Evolutionary conservation across 2,329 filamentous ascomycete genomes (phyloP), one percentile per base, ranked within the genome.

Genomic region (Fusarium xylarioides): DNA sequence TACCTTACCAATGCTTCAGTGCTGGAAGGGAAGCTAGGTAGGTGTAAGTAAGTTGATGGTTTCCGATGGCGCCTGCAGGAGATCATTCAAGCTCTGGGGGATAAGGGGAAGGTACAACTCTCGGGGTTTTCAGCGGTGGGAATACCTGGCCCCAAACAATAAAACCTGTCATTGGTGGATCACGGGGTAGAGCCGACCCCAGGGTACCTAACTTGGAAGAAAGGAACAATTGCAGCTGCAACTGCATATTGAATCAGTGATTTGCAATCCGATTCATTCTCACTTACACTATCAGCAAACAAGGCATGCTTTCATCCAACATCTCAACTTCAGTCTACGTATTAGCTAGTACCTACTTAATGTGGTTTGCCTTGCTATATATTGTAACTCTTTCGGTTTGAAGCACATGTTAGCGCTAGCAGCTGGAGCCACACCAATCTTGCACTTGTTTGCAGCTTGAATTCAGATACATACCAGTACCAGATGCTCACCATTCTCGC

Each of bases 121-220:
- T 11, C 11, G 2, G 18, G 23, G 23, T 18, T 59, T 12, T 23
- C 11, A 18, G 26, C 8, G 18, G 16, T 6, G 7, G n/a, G 10
- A 40, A 19, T 67, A 68, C 63, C 21, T 66, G 19, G 11, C 21
- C 37, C 19, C 34, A n/a, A 46, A 38, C 34, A 46, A 46, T 32
- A 37, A 55, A 38, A 50, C 37, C 44, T 57, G 46, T 35, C 42
- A 49, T 38, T 66, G 72, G 63, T 52, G 72, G 70, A 77, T 77
- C 75, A 73, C 63, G 74, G 75, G 75, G 72, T 73, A 77, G 63
- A 47, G 60, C 26, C 28, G 9, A 53, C 46, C 44, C 30, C 58
- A 69, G 58, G 58, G 35, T 65, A n/a, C n/a, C n/a, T n/a, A 50
- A 50, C 30, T 50, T 50, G 47, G n/a, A 69, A 71, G 54, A 52